Conservation (phyloP, 2,329 filamentous ascomycete species). For the Diplodia mutila region DNA sequence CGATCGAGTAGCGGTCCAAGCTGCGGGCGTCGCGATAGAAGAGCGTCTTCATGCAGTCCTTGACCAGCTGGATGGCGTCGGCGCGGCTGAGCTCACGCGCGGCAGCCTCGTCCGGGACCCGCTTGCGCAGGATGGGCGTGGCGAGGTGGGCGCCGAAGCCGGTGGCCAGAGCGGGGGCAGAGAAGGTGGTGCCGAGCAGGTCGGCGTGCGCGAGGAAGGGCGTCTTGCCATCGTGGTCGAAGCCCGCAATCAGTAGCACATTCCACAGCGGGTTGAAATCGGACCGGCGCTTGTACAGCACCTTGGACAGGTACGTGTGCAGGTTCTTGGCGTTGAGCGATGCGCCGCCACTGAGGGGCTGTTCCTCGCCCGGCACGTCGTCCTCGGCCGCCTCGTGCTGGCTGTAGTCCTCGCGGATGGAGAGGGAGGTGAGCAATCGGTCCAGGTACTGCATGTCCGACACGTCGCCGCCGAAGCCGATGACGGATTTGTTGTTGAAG, state of each 20-base stretch:
- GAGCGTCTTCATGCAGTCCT: slow-evolving; percentile 97
- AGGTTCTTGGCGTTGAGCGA: slow-evolving; percentile 86
- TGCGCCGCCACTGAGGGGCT: slow-evolving; percentile 40
- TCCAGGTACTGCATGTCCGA: slow-evolving; percentile 99
- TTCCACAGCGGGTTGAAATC: slow-evolving; percentile 99
- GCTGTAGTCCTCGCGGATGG: slow-evolving; percentile 86
- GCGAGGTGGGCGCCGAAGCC: slow-evolving; percentile 93
- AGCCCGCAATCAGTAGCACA: slow-evolving; percentile 84
- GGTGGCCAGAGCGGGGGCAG: slow-evolving; percentile 84
- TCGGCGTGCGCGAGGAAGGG: slow-evolving; percentile 93
- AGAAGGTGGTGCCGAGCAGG: slow-evolving; percentile 90
- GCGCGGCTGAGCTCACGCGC: slow-evolving; percentile 74
- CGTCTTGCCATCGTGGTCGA: slow-evolving; percentile 72
- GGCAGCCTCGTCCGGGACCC: slow-evolving; percentile 82
- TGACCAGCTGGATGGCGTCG: slow-evolving; percentile 76
- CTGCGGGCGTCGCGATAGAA: slow-evolving; percentile 96
- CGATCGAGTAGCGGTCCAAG: slow-evolving; percentile 88
- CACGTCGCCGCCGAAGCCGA: slow-evolving; percentile 96
- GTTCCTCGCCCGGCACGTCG: slow-evolving; percentile 42
- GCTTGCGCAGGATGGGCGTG: slow-evolving; percentile 83
- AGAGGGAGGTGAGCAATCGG: slow-evolving; percentile 83
- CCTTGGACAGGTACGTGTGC: slow-evolving; percentile 94
- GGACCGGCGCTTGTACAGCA: slow-evolving; percentile 91
- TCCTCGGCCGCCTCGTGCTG: slow-evolving; percentile 33
- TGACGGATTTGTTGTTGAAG: slow-evolving; percentile 80